Conservation (phyloP, 306 rosid genomes). For the Quercus aquifolioides region DNA sequence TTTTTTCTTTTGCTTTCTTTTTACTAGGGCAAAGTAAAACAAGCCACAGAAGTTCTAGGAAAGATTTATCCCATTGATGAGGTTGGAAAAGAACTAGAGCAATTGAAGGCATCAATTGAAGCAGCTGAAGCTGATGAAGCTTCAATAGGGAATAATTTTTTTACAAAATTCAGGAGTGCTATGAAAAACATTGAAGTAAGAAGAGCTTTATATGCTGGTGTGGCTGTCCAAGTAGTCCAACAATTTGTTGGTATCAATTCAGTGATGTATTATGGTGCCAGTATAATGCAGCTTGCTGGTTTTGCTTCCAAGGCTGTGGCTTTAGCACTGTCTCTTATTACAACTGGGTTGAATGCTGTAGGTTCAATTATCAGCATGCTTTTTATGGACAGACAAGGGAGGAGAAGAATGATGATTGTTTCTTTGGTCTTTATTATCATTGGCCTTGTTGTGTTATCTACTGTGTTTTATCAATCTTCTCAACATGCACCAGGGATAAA, state of each 20-base stretch:
- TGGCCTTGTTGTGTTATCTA: constrained; percentile 53
- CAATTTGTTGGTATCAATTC: constrained; percentile 86
- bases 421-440: constrained; percentile 59
- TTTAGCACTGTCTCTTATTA: constrained; percentile 74
- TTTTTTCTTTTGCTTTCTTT: background rate
- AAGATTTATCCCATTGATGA: constrained; percentile 49
- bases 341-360: constrained; percentile 67
- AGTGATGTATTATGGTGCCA: constrained; percentile 90
- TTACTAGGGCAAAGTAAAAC: constrained; percentile 48
- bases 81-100: constrained; percentile 58
- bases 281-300: constrained; percentile 83
- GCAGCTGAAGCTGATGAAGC: constrained; percentile 54
- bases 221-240: constrained; percentile 73
- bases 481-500: constrained; percentile 48
- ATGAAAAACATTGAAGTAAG: constrained; percentile 44
- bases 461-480: constrained; percentile 53
- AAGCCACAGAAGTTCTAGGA: constrained; percentile 48
- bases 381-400: constrained; percentile 58
- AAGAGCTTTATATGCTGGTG: constrained; percentile 75
- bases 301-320: constrained; percentile 73
- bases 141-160: constrained; percentile 34
- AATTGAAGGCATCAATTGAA: constrained; percentile 58
- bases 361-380: constrained; percentile 68
- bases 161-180: constrained; percentile 44
- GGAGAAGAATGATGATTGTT: constrained; percentile 64